Conservation (phyloP, 164 flowering plant genomes). For the Warburgia ugandensis region DNA sequence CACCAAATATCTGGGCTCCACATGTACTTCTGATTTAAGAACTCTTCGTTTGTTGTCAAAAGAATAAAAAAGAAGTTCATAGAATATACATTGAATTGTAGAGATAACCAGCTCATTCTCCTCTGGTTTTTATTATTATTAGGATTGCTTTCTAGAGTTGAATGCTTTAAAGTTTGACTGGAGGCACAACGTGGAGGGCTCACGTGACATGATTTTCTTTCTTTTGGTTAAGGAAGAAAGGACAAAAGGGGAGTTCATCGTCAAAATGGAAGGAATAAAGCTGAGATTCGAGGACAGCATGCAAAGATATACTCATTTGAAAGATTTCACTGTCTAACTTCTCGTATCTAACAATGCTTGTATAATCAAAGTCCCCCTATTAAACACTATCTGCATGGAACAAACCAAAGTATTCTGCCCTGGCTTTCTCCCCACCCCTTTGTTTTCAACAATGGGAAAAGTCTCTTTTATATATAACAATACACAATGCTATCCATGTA, state of each 20-base stretch:
- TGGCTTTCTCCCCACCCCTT: no score
- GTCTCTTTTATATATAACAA: no score
- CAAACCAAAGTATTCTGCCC: no score
- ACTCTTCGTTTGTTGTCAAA: no score
- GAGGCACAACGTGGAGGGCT: slow-evolving; percentile 6
- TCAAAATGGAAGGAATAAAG: slow-evolving; percentile 13
- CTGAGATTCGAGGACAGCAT: slow-evolving; percentile 9
- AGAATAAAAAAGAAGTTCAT: background rate
- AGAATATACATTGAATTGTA: background rate
- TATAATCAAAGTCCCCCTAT: background rate
- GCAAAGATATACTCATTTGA: slow-evolving; percentile 5
- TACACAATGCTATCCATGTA: no score
- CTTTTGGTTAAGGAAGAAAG: slow-evolving; percentile 7
- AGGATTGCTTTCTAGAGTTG: background rate
- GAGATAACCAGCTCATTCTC: background rate
- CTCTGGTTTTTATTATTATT: slow-evolving; percentile 1
- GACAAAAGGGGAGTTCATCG: slow-evolving; percentile 9
- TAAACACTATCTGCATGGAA: slow-evolving; percentile 2
- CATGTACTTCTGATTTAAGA: no score
- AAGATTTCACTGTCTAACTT: slow-evolving; percentile 4
- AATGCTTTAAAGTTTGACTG: slow-evolving; percentile 8
- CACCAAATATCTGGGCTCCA: no score
- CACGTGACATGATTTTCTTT: slow-evolving; percentile 11
- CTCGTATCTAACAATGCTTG: slow-evolving; percentile 8
- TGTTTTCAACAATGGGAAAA: no score